These are phyloP conservation scores for Pestalotiopsis sp. DNA, from an alignment of 2,329 filamentous ascomycete species.

Conservation along the genomic window DNA sequence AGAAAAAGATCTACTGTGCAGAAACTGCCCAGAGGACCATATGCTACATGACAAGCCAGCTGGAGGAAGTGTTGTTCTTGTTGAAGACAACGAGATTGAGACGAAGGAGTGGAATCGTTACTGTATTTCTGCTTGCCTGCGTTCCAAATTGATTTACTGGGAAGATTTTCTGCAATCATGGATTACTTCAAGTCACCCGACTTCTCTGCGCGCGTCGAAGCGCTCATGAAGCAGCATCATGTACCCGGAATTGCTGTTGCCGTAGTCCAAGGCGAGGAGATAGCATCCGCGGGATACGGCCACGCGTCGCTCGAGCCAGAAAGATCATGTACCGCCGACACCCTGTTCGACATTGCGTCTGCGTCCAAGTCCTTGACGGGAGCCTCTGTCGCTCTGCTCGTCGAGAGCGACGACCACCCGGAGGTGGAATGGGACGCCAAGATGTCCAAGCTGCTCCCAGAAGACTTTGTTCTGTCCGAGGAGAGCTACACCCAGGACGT, in stretches of 20 bases:
- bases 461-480: constrained; percentile 26
- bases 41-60: neutral
- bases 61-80: neutral
- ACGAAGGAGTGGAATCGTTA: neutral
- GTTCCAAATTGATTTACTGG: neutral
- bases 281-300: constrained; percentile 24
- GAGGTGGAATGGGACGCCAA: constrained; percentile 28
- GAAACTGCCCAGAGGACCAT: neutral
- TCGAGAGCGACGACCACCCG: constrained; percentile 33
- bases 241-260: constrained; percentile 27
- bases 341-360: constrained; percentile 31
- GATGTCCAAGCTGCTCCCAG: constrained; percentile 21
- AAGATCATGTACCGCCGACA: constrained; percentile 29
- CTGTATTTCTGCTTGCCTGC: neutral
- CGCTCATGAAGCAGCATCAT: constrained; percentile 17
- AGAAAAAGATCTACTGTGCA: neutral
- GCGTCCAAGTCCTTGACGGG: constrained; percentile 31
- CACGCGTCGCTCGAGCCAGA: constrained; percentile 28
- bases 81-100: neutral
- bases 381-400: constrained; percentile 29
- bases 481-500: constrained; percentile 24
- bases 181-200: neutral
- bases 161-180: neutral
- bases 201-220: neutral
- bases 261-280: constrained; percentile 21